Evolutionary conservation across 1,284 basidiomycete genomes (phyloP).

Genomic region (Neonothopanus nambi): DNA sequence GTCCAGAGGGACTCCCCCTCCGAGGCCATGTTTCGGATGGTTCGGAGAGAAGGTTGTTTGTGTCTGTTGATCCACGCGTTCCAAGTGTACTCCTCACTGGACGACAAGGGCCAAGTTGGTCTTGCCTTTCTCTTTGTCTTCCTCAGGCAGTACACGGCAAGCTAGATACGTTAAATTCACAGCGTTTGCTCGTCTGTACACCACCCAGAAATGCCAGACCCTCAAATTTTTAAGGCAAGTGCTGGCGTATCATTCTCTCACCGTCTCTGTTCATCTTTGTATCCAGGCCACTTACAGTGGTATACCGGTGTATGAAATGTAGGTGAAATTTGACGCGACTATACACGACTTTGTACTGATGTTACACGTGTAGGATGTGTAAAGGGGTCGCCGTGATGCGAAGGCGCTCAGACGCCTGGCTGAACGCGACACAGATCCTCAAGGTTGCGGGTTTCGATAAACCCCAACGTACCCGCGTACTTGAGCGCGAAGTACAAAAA

Average conservation of each 20-base stretch:
- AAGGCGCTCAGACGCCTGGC: constrained; percentile 91
- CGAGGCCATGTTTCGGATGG: constrained; percentile 5
- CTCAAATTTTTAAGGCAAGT: constrained; percentile 76
- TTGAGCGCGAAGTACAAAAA: constrained; percentile 98
- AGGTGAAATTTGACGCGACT: constrained; percentile 38
- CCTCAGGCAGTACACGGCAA: neutral
- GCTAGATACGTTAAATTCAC: neutral
- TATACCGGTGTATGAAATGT: constrained; percentile 88
- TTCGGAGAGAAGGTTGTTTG: constrained; percentile 38
- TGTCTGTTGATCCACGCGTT: constrained; percentile 50
- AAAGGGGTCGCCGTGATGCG: constrained; percentile 98
- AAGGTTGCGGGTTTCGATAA: constrained; percentile 99
- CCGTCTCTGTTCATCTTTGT: constrained; percentile 20
- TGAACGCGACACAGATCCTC: constrained; percentile 99
- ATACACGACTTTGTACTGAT: constrained; percentile 34
- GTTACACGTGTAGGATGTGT: constrained; percentile 73
- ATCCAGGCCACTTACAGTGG: constrained; percentile 83
- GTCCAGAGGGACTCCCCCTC: constrained; percentile 18
- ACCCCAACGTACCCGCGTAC: constrained; percentile 94
- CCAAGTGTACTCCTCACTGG: neutral
- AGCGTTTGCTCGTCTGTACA: neutral
- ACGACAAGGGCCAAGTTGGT: neutral
- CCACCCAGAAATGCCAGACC: constrained; percentile 61
- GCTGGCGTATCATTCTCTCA: constrained; percentile 4
- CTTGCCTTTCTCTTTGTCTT: neutral